Evolutionary conservation across 129 eudicot species (phyloP), one percentile per base, ranked within the genome.

Genomic region (Dittrichia graveolens): DNA sequence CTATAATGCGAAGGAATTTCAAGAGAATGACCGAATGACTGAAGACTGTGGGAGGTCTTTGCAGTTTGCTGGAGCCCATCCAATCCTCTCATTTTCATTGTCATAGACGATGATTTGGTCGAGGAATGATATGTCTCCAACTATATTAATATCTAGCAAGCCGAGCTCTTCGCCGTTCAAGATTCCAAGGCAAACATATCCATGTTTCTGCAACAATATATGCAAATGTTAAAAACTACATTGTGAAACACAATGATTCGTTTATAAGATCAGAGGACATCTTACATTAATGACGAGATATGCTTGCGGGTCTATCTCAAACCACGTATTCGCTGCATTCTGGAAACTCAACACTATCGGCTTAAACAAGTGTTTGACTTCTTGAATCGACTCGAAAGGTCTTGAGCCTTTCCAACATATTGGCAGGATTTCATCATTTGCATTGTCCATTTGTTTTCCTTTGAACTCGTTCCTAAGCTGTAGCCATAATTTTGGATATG

Each of bases 61-160:
- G 76, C 76, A 72, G 45, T 72, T 35, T 58, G 76, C 58, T 4
- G 37, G 44, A 7, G 67, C 19, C 76, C 76, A 72, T 72, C 76
- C 67, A 0, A 72, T 72, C 67, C 15, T 39, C 8, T 72, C 67
- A 18, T 44, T 72, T 10, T 57, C 67, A 5, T 72, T 58, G 65
- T 72, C 76, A 9, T 58, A 72, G 35, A 58, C 34, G 67, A 72
- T n/a, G 67, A 72, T 15, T 72, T 72, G 58, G 46, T 72, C 67
- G 44, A 44, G 67, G 37, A 72, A 72, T 31, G 76, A 58, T 58
- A 58, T 72, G 37, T 59, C 76, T 61, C 69, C 77, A 3, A 73
- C 38, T 16, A 73, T 46, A 73, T 60, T 73, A 8, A 73, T 14
- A 42, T 44, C 38, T 46, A 55, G 69, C 5, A 18, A 11, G 16